Evolutionary conservation across 2,329 filamentous ascomycete genomes (phyloP).

Genomic region (Xylariaceae sp.): DNA sequence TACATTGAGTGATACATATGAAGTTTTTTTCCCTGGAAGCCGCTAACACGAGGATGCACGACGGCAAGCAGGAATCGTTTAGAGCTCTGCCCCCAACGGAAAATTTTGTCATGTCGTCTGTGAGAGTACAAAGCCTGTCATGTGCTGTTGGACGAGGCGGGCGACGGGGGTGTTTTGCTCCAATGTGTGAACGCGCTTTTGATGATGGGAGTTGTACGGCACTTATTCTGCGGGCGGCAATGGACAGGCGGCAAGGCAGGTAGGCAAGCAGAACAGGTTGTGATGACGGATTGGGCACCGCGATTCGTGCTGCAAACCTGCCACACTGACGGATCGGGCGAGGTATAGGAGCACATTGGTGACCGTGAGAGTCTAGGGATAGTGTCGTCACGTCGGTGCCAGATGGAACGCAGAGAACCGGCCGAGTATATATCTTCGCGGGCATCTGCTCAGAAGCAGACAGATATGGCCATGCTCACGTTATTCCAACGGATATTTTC

Average conservation of each 20-base stretch:
- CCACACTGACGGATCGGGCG: slow-evolving; percentile 1
- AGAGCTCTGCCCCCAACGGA: slow-evolving; percentile 1
- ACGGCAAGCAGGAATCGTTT: background rate
- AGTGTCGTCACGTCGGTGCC: background rate
- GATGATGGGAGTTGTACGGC: slow-evolving; percentile 5
- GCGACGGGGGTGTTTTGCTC: slow-evolving; percentile 1
- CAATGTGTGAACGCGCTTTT: slow-evolving; percentile 2
- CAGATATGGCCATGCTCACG: background rate
- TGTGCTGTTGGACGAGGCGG: slow-evolving; percentile 1
- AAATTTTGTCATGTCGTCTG: background rate
- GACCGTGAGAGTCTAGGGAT: background rate
- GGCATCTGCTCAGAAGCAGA: background rate
- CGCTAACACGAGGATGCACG: slow-evolving; percentile 1
- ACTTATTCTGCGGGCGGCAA: slow-evolving; percentile 1
- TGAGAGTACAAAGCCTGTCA: background rate
- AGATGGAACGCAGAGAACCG: background rate
- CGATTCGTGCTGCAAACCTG: slow-evolving; percentile 3
- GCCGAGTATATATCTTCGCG: slow-evolving; percentile 9
- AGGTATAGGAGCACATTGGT: slow-evolving; percentile 1
- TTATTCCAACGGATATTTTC: background rate
- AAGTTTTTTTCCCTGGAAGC: background rate
- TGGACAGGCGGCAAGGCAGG: background rate
- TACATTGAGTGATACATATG: background rate
- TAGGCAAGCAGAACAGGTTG: background rate
- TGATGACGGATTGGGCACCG: background rate